Evolutionary conservation across 176 grass and related monocot genomes (phyloP), one percentile per base, ranked within the genome.

Genomic region (Carex parvula): DNA sequence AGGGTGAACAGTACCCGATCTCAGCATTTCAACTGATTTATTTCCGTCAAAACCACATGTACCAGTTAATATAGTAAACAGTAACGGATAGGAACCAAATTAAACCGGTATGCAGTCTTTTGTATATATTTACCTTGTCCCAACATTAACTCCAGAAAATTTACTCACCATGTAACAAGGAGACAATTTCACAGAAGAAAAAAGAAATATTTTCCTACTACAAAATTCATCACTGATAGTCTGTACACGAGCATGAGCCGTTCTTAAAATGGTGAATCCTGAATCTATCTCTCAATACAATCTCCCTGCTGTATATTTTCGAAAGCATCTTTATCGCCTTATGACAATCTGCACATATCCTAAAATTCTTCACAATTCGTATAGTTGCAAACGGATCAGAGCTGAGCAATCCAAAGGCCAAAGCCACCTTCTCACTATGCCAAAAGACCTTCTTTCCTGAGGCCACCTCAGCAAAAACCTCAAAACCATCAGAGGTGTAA

Each of bases 171-270:
- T 8, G 21, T 30, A 54, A 26, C 71, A 75, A 75, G 71, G 4
- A 54, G 44, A 75, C 11, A 75, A 75, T 54, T 37, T 16, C 29
- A 75, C 14, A 53, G 8, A 5, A 75, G 21, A 69, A 75, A 73
- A 73, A 52, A 29, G 6, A 8, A n/a, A 75, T 75, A 53, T 29
- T 41, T 75, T 75, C 66, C 39, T 53, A 75, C 13, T 54, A 75
- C 71, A 75, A 75, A 75, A 6, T 26, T 75, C 71, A 46, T 85
- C 86, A 87, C 91, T 91, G 94, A 85, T 88, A 93, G 21, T 95
- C 93, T 69, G 87, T 95, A 80, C 93, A 98, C 84, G 96, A 95
- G 88, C 93, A 95, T 2, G 77, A 85, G 74, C 91, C 93, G 63
- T 90, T n/a, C 77, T 81, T 88, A 86, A 98, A 95, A 76, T 86